These are phyloP conservation scores for Rhynchospora pubera DNA, from an alignment of 176 grass and related monocot genomes.

Conservation along the genomic window DNA sequence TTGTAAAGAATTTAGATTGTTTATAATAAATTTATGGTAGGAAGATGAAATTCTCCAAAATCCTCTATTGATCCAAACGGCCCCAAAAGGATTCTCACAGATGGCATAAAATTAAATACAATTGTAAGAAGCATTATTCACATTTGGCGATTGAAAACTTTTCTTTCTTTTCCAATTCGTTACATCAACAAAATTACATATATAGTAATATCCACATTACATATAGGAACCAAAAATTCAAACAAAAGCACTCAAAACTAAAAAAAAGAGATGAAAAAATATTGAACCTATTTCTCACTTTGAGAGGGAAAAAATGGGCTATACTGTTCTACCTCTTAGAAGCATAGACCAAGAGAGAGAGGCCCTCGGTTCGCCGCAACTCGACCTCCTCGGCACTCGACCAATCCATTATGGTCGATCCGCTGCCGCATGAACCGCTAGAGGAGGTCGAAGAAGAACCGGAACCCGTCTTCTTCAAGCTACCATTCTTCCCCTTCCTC, in stretches of 20 bases:
- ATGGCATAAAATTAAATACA: background rate
- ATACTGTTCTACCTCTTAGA: slow-evolving; percentile 47
- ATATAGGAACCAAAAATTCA: slow-evolving; percentile 11
- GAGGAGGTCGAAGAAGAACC: slow-evolving; percentile 64
- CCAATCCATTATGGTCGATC: slow-evolving; percentile 83
- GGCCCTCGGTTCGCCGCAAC: slow-evolving; percentile 51
- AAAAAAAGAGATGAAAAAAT: background rate
- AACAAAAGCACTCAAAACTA: background rate
- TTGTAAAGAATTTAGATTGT: too few species aligned
- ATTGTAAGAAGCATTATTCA: background rate
- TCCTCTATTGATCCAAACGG: too few species aligned
- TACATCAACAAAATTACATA: slow-evolving; percentile 23
- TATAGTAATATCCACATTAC: slow-evolving; percentile 22
- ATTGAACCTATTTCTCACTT: background rate
- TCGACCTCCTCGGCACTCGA: slow-evolving; percentile 67
- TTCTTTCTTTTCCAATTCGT: slow-evolving; percentile 9
- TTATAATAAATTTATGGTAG: too few species aligned
- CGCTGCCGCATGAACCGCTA: slow-evolving; percentile 48
- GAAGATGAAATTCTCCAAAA: too few species aligned
- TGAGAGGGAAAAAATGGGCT: background rate
- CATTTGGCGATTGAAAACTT: slow-evolving; percentile 5
- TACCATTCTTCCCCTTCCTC: slow-evolving; percentile 27
- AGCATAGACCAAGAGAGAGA: slow-evolving; percentile 73
- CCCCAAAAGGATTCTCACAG: background rate
- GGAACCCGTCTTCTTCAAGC: slow-evolving; percentile 47